Conservation (phyloP, 495 filamentous ascomycete genomes). For the Aspergillus ellipticus region DNA sequence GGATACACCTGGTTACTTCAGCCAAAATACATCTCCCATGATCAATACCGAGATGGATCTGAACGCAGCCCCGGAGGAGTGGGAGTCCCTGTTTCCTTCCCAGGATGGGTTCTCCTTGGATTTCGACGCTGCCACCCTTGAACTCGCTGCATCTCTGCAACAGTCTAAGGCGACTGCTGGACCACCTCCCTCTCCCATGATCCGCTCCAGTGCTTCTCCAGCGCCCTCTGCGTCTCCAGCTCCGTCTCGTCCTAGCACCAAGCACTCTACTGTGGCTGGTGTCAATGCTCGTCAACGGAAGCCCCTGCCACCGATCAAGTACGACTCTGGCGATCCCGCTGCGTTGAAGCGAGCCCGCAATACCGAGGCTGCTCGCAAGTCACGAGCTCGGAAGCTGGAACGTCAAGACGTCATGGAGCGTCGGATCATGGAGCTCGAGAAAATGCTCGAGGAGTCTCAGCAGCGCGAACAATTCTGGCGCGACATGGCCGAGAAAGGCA, state of each 20-base stretch:
- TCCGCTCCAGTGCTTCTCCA: constrained; percentile 16
- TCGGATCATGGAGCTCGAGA: constrained; percentile 48
- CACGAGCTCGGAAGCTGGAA: constrained; percentile 75
- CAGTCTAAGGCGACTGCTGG: constrained; percentile 33
- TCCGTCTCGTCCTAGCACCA: constrained; percentile 42
- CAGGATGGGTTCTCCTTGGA: constrained; percentile 40
- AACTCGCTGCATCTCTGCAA: constrained; percentile 28
- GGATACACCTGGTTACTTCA: constrained; percentile 64
- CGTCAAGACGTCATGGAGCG: constrained; percentile 60
- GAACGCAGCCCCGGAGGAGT: constrained; percentile 29
- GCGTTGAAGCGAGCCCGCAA: constrained; percentile 94
- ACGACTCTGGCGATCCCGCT: constrained; percentile 58
- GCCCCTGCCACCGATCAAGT: constrained; percentile 70
- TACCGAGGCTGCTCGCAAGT: constrained; percentile 92
- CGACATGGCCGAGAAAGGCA: constrained; percentile 42
- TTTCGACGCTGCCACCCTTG: constrained; percentile 27
- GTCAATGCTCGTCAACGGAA: constrained; percentile 69
- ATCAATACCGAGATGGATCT: constrained; percentile 35
- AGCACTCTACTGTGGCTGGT: constrained; percentile 67
- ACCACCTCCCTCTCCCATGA: constrained; percentile 36
- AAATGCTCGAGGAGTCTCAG: constrained; percentile 39
- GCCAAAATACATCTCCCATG: constrained; percentile 74
- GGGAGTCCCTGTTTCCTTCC: constrained; percentile 62
- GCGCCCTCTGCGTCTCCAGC: constrained; percentile 27
- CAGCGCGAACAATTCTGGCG: constrained; percentile 60